Evolutionary conservation across 441 rosid species (phyloP), one percentile per base, ranked within the genome.

Genomic region (Hura crepitans): DNA sequence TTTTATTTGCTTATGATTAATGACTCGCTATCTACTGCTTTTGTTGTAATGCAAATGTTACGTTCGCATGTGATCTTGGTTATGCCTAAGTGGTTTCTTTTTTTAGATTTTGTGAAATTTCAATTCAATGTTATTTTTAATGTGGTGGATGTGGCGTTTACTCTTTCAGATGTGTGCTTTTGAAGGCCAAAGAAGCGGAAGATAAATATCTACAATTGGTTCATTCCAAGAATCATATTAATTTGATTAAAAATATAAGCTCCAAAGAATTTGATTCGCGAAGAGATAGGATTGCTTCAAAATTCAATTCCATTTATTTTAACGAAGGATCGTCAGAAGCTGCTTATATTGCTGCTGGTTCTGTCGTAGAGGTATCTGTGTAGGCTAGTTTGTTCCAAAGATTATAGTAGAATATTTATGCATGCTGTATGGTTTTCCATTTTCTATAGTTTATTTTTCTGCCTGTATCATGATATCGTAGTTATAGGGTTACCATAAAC

Each of bases 261-360:
- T 84, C 86, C 62, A 83, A 83, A 60, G 27, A 78, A 74, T 89
- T 69, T 65, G 84, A 84, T 80, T 81, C 79, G 2, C 74, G 62
- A 66, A 81, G 97, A 71, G 56, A 83, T 43, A 79, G 62, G 62
- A 82, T 87, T 25, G 96, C 96, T 23, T 81, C 88, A 4, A 79
- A 76, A 53, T 72, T 85, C 15, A 84, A 87, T 81, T 95, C 98
- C 2, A 88, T 92, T 28, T 92, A 95, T 76, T 81, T 95, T 1
- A 95, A 92, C 79, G 79, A 84, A 75, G 88, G 96, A 51, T 92
- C 99, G 43, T 88, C 98, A 0, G 92, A 92, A 80, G 81, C 97
- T 51, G 96, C 98, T 27, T 88, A 82, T 70, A 87, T 89, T 23
- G 90, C 97, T 66, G 99, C 92, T 70, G 98, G 99, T 57, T 90